Conservation (phyloP, 2,329 filamentous ascomycete species). For the Colletotrichum magnum region DNA sequence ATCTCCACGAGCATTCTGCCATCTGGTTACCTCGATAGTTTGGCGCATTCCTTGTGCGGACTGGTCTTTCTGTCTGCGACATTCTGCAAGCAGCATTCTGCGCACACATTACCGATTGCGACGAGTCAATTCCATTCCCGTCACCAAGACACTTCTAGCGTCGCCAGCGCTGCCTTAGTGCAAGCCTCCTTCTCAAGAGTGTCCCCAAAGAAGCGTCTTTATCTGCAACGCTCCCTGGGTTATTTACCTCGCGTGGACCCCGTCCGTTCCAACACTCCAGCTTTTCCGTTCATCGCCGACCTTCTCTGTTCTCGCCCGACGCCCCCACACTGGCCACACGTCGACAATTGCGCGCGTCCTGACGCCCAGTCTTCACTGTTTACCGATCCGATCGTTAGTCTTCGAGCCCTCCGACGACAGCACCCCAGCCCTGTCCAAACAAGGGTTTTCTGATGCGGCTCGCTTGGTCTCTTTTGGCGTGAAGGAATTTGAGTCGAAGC, state of each 20-base stretch:
- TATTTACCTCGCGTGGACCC: slow-evolving; percentile 37
- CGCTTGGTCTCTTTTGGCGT: too few relatives aligned
- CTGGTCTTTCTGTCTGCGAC: slow-evolving; percentile 18
- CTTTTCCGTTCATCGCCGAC: not conserved
- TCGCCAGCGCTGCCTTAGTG: slow-evolving; percentile 30
- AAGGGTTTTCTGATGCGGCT: too few relatives aligned
- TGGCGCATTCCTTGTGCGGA: slow-evolving; percentile 25
- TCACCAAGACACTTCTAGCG: slow-evolving; percentile 41
- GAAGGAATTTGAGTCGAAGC: too few relatives aligned
- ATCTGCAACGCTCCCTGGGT: slow-evolving; percentile 32
- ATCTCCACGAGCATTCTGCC: slow-evolving; percentile 32
- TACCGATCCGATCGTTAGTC: too few relatives aligned
- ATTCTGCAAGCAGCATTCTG: slow-evolving; percentile 39
- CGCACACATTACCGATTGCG: slow-evolving; percentile 34
- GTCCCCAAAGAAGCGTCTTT: slow-evolving; percentile 7
- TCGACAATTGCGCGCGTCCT: too few relatives aligned
- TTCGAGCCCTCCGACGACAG: too few relatives aligned
- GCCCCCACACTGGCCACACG: not conserved
- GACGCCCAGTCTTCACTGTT: too few relatives aligned
- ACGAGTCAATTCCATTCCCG: slow-evolving; percentile 42
- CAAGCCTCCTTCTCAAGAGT: slow-evolving; percentile 31
- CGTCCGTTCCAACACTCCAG: slow-evolving; percentile 14
- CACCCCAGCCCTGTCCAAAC: too few relatives aligned
- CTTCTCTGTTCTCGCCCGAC: not conserved
- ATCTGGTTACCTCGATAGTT: slow-evolving; percentile 21